Base-by-base conservation (phyloP, 305 asterid species). In the Lippia alba region DNA sequence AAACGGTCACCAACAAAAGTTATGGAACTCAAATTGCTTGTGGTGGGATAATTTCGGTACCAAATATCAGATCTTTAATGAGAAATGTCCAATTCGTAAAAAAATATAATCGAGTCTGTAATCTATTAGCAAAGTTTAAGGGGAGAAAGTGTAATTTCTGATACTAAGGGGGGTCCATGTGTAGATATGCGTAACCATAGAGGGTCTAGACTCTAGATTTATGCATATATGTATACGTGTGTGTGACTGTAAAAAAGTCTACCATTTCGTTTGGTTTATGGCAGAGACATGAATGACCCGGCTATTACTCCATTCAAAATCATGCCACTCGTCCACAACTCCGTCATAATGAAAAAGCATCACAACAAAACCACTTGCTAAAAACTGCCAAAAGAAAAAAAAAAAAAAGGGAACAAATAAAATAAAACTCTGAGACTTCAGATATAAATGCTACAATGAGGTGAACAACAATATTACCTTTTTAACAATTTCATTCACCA, bases 291-390 rank as follows among this genome's bases (percentile, higher is more conserved):
- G 99, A 77, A 92, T 73, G 73, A 81, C 96, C 8, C 66, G 1
- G 30, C 30, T 79, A 54, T 76, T 73, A 71, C 84, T 82, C 98
- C 98, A 94, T 71, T 75, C 89, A 16, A 89, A 79, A 71, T 81
- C 87, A 19, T 72, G 84, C 99, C 99, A 94, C 70, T 84, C 79
- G 48, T 94, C 95, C 72, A 94, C 88, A 55, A 80, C 75, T 24
- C 96, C 96, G 50, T 94, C 99, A 9, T 94, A 94, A 74, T 94
- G 99, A 70, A 94, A 94, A 78, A 91, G 89, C 96, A 94, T 91
- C 84, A 94, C 93, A 6, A 39, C 86, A 75, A 92, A 92, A 75
- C 75, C 83, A 71, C 75, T 69, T 51, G 73, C 87, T 36, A 90
- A 85, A 82, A 94, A 92, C 99, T 94, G 93, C 79, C 78, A 76